Conservation (phyloP, 805 yeast genomes). For the Wickerhamiella nectarea region DNA sequence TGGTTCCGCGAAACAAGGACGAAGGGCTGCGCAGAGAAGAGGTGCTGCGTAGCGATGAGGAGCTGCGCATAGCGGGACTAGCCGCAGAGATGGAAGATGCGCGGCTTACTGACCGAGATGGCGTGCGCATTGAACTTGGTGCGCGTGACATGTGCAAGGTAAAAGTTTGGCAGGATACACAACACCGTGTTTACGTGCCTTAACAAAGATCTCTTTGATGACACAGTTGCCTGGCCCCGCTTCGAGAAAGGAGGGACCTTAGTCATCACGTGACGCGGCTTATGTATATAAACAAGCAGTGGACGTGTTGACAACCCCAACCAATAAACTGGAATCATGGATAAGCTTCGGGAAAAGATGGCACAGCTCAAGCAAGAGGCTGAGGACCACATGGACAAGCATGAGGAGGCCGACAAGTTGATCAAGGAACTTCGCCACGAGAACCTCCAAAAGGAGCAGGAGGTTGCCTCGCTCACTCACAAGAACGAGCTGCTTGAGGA, state of each 20-base stretch:
- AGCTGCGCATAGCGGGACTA: background rate
- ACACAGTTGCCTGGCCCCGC: no score
- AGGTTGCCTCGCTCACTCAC: conserved; percentile 81
- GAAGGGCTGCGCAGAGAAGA: background rate
- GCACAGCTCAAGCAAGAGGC: conserved; percentile 73
- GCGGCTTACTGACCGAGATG: background rate
- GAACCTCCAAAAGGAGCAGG: conserved; percentile 82
- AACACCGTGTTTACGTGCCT: no score
- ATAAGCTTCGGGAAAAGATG: conserved; percentile 22
- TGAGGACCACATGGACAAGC: conserved; percentile 94
- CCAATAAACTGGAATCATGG: conserved; percentile 41
- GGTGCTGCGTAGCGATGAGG: background rate
- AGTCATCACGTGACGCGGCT: background rate
- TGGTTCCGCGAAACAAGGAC: conserved; percentile 46
- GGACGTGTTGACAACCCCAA: background rate
- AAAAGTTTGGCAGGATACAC: no score
- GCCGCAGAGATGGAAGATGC: conserved; percentile 1
- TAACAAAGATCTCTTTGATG: no score
- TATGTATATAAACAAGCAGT: background rate
- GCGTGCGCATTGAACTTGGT: background rate
- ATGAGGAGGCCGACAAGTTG: conserved; percentile 69
- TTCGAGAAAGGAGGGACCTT: background rate
- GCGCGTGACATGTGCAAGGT: background rate
- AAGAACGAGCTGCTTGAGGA: conserved; percentile 82
- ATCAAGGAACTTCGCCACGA: conserved; percentile 89